Evolutionary conservation across 2,329 filamentous ascomycete species (phyloP).

Genomic region (Diatrype stigma): DNA sequence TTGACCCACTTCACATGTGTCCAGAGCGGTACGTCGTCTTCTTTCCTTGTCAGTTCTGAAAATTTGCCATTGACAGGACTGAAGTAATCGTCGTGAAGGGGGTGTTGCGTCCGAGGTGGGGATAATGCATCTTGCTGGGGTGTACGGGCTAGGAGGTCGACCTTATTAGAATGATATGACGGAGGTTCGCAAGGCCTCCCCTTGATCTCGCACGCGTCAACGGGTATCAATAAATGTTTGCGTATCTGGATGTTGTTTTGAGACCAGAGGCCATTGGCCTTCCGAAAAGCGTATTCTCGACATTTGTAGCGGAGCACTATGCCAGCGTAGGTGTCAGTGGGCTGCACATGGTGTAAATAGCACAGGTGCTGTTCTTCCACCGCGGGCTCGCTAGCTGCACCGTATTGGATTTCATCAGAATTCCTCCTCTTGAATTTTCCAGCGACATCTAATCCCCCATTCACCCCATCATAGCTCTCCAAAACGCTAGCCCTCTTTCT

Average conservation of each 20-base stretch:
- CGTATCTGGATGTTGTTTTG: slow-evolving; percentile 85
- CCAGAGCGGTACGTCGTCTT: slow-evolving; percentile 66
- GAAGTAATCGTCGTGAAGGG: slow-evolving; percentile 39
- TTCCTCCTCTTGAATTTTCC: slow-evolving; percentile 61
- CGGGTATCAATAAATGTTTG: slow-evolving; percentile 76
- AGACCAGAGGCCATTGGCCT: slow-evolving; percentile 91
- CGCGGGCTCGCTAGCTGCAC: slow-evolving; percentile 48
- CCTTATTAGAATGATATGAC: slow-evolving; percentile 34
- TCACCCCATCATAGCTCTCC: slow-evolving; percentile 58
- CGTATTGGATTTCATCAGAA: slow-evolving; percentile 55
- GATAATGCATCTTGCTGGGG: slow-evolving; percentile 32
- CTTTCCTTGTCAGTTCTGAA: slow-evolving; percentile 23
- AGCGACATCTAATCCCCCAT: slow-evolving; percentile 51
- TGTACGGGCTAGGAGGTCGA: slow-evolving; percentile 50
- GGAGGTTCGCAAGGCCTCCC: slow-evolving; percentile 63
- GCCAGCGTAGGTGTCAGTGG: slow-evolving; percentile 83
- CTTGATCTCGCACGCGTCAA: slow-evolving; percentile 83
- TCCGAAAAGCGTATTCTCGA: slow-evolving; percentile 74
- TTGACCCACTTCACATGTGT: slow-evolving; percentile 86
- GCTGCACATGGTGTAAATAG: slow-evolving; percentile 82
- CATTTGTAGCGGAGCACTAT: slow-evolving; percentile 89
- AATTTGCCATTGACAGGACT: slow-evolving; percentile 31
- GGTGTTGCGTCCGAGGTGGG: slow-evolving; percentile 17
- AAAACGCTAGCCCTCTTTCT: slow-evolving; percentile 56
- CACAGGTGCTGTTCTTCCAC: slow-evolving; percentile 76